phyloP scores from a whole-genome alignment of 2,329 filamentous ascomycete genomes.

The Cadophora luteo-olivacea region DNA sequence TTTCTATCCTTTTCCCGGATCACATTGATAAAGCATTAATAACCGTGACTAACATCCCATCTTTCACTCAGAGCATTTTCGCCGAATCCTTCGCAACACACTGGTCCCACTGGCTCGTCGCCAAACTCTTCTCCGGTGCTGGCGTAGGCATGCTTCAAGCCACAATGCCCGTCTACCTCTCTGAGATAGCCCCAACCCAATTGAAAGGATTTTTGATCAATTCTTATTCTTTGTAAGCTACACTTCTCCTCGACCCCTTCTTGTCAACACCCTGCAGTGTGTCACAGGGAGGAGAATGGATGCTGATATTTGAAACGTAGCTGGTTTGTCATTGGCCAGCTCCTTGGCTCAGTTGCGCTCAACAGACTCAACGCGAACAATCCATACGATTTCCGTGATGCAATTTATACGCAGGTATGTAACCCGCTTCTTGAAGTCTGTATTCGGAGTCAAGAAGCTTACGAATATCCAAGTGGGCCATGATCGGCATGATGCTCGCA shows the following conservation, averaged over 20 bases:
- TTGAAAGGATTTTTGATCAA: constrained; percentile 33
- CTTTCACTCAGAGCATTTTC: constrained; percentile 27
- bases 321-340: constrained; percentile 53
- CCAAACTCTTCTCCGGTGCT: constrained; percentile 34
- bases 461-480: constrained; percentile 47
- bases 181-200: constrained; percentile 34
- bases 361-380: constrained; percentile 44
- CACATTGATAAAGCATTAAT: too few species aligned
- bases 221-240: constrained; percentile 33
- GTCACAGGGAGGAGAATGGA: too few species aligned
- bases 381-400: constrained; percentile 47
- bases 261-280: too few species aligned
- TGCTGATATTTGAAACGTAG: constrained; percentile 23
- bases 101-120: constrained; percentile 35
- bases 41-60: too few species aligned
- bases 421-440: too few species aligned
- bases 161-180: constrained; percentile 35
- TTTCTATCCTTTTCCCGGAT: too few species aligned
- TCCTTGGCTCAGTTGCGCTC: constrained; percentile 51
- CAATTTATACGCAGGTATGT: constrained; percentile 52
- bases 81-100: constrained; percentile 30
- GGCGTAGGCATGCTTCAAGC: constrained; percentile 37
- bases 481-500: constrained; percentile 49
- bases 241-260: too few species aligned
- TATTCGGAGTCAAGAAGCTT: too few species aligned